Percentiles rank a stretch among this genome's conserved stretches.
Conservation (phyloP, 352 stramenopile species). For the Pythium plurisporium region DNA sequence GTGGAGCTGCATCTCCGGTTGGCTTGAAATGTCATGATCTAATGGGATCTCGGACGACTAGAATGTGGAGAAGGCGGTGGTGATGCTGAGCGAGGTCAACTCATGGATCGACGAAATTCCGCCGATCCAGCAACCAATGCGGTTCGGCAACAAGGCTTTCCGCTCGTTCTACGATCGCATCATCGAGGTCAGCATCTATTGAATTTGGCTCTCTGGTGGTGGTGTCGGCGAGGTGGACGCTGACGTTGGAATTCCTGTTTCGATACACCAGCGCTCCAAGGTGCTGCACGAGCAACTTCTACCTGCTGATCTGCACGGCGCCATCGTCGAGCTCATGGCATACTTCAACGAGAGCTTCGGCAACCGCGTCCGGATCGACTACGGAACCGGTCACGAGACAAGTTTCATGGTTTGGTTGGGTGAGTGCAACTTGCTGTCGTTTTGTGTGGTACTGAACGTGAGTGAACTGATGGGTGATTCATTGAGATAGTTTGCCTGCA, state of each 20-base stretch:
- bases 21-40: too few relatives aligned
- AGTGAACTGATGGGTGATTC: conserved; percentile 8
- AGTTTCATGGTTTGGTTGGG: conserved; percentile 96
- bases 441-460: background rate
- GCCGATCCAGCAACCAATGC: conserved; percentile 91
- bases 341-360: conserved; percentile 97
- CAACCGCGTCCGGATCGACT: conserved; percentile 96
- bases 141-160: conserved; percentile 95
- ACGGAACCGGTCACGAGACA: conserved; percentile 98
- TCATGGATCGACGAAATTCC: conserved; percentile 91
- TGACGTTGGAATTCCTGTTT: background rate
- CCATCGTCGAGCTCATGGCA: conserved; percentile 88
- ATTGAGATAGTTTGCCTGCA: conserved; percentile 61
- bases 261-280: conserved; percentile 33
- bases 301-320: conserved; percentile 44
- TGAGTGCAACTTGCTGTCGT: conserved; percentile 13
- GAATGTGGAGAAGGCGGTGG: conserved; percentile 72
- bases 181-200: conserved; percentile 37
- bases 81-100: conserved; percentile 59
- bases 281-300: conserved; percentile 61
- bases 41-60: conserved; percentile 22
- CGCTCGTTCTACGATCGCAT: conserved; percentile 86
- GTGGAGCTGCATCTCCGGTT: too few relatives aligned
- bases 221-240: background rate
- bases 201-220: background rate